Base-by-base conservation (phyloP, 1,139 yeast species). In the Saccharomyces hybrid region DNA sequence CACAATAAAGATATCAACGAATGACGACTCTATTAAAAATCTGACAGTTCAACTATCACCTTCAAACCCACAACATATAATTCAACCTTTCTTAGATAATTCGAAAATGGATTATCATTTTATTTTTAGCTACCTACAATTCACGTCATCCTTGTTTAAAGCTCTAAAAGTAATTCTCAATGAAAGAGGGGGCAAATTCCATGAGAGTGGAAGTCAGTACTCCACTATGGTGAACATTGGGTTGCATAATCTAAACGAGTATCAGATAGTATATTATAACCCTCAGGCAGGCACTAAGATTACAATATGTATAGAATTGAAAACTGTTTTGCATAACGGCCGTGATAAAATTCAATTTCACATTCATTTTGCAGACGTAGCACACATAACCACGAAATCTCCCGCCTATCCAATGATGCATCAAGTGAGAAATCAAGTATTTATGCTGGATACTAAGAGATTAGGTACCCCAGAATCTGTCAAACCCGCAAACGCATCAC, bases 101-200 rank as follows among this genome's bases (percentile, higher is more conserved):
- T 61, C 59, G 20, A 58, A 58, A 29, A 55, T 64, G 56, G 67
- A 65, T 55, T 69, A 67, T 50, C 68, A 66, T 54, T 65, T 66
- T 49, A 64, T 68, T 14, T 69, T 69, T 61, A 64, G 67, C 53
- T 68, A 68, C 52, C 54, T 68, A 47, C 71, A 67, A 48, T 68
- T 68, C 51, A 68, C 72, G 1, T 66, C 71, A 4, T 61, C 67
- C 1, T 56, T 69, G 9, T 69, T 69, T 55, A 56, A 61, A 1
- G 61, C 66, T 3, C 50, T 67, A 5, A 59, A 60, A 42, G 51
- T 55, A 16, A 63, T 67, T 20, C 49, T 61, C 2, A 53, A 54
- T n/a, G 59, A 59, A 31, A 53, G 52, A 11, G 32, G 53, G 16
- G 52, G 53, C 44, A 53, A 54, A 38, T 38, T 16, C 44, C 44